Percentiles rank a stretch among this genome's conserved stretches.
Conservation (phyloP, 805 yeast genomes). For the Starmerella floricola region DNA sequence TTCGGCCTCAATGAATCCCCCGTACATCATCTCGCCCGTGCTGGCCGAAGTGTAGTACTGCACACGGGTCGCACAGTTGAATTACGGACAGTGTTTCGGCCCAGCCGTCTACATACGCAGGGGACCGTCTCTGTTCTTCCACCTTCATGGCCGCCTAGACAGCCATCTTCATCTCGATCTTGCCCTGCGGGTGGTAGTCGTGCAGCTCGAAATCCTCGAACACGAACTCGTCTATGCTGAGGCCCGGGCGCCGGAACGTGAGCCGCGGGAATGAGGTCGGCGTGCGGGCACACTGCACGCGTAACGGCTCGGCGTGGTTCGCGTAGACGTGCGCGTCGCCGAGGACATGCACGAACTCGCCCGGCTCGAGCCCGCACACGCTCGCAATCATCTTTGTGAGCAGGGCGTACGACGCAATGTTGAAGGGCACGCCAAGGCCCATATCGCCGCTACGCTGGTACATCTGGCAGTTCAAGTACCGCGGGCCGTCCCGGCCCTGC, state of each 20-base stretch:
- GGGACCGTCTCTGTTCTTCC: background rate
- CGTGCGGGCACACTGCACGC: conserved; percentile 59
- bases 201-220: conserved; percentile 77
- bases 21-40: too few relatives aligned
- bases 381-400: conserved; percentile 91
- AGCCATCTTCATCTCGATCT: conserved; percentile 94
- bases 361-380: conserved; percentile 88
- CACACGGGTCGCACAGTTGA: too few relatives aligned
- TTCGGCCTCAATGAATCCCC: too few relatives aligned
- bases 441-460: conserved; percentile 98
- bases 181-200: conserved; percentile 68
- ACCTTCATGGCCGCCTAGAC: conserved; percentile 38
- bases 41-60: too few relatives aligned
- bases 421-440: conserved; percentile 99
- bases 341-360: conserved; percentile 87
- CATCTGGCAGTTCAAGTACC: conserved; percentile 71
- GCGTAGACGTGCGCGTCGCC: conserved; percentile 95
- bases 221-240: conserved; percentile 71
- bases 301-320: conserved; percentile 85
- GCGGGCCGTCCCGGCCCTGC: conserved; percentile 42
- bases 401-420: conserved; percentile 91
- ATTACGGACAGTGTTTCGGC: too few relatives aligned
- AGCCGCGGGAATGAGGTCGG: conserved; percentile 78
- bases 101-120: too few relatives aligned
- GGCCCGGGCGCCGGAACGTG: conserved; percentile 52